A percentile compares a stretch with the other conserved stretches of the same genome.
phyloP scores from a whole-genome alignment of 768 basidiomycete genomes.

The Tephrocybe sp. region DNA sequence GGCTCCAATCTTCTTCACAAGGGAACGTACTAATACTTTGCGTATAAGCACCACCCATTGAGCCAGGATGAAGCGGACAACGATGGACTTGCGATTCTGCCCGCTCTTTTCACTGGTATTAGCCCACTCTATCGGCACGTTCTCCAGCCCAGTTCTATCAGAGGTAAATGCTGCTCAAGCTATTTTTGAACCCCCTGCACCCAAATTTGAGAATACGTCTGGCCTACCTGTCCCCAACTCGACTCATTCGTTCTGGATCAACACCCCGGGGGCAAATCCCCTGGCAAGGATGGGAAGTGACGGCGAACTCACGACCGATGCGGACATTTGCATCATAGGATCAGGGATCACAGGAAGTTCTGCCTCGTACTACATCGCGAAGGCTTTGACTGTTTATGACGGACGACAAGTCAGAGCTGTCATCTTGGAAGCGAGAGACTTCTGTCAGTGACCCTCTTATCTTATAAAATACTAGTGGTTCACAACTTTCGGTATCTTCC shows the following conservation, averaged over 20 bases:
- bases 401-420: slow-evolving; percentile 25
- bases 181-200: not conserved
- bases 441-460: slow-evolving; percentile 54
- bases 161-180: not conserved
- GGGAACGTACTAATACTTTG: no score
- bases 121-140: no score
- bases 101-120: no score
- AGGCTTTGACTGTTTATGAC: slow-evolving; percentile 22
- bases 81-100: no score
- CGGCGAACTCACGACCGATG: slow-evolving; percentile 52
- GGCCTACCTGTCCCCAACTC: slow-evolving; percentile 57
- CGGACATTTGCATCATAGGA: slow-evolving; percentile 78
- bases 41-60: no score
- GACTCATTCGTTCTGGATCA: slow-evolving; percentile 73
- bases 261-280: slow-evolving; percentile 60
- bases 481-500: slow-evolving; percentile 4
- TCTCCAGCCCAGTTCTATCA: no score
- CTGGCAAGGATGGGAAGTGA: slow-evolving; percentile 64
- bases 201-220: not conserved
- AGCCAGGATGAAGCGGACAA: no score
- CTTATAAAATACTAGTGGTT: not conserved
- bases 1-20: no score
- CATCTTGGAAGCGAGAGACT: slow-evolving; percentile 81
- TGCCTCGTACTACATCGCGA: slow-evolving; percentile 68
- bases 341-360: slow-evolving; percentile 78